Evolutionary conservation across 768 basidiomycete genomes (phyloP).

Genomic region (Dacryopinax primogenitus): DNA sequence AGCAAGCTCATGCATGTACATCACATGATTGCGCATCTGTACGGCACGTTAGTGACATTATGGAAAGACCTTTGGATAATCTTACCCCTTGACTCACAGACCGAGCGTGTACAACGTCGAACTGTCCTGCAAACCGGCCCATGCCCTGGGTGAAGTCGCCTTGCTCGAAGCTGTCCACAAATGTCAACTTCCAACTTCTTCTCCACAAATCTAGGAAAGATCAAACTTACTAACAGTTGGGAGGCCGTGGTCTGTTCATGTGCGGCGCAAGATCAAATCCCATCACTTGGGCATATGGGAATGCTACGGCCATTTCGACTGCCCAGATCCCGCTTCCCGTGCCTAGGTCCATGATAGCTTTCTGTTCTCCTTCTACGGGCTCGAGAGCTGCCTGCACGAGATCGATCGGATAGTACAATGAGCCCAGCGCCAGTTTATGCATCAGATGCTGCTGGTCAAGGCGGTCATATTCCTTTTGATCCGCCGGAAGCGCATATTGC

Average conservation of each 20-base stretch:
- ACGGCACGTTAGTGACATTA: not conserved
- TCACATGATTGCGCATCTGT: not conserved
- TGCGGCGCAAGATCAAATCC: conserved; percentile 23
- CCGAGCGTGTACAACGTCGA: conserved; percentile 25
- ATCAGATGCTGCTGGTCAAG: conserved; percentile 8
- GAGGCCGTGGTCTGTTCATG: not conserved
- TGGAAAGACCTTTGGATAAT: not conserved
- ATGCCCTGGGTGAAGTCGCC: conserved; percentile 21
- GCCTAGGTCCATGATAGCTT: conserved; percentile 24
- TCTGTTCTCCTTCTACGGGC: conserved; percentile 4
- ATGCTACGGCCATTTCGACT: conserved; percentile 22
- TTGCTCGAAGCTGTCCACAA: conserved; percentile 20
- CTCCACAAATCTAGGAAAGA: not conserved
- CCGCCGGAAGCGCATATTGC: not conserved
- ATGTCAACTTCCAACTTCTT: not conserved
- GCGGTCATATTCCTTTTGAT: not conserved
- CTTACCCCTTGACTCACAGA: conserved; percentile 20
- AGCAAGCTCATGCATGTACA: not conserved
- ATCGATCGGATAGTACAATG: conserved; percentile 5
- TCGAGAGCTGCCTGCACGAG: conserved; percentile 16
- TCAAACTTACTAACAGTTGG: not conserved
- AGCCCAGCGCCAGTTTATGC: conserved; percentile 4
- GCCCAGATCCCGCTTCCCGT: conserved; percentile 27
- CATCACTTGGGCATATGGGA: conserved; percentile 21
- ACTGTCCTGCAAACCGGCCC: conserved; percentile 18